Conservation (phyloP, 2,329 filamentous ascomycete species). For the Nannizziopsis arthrosporioides region DNA sequence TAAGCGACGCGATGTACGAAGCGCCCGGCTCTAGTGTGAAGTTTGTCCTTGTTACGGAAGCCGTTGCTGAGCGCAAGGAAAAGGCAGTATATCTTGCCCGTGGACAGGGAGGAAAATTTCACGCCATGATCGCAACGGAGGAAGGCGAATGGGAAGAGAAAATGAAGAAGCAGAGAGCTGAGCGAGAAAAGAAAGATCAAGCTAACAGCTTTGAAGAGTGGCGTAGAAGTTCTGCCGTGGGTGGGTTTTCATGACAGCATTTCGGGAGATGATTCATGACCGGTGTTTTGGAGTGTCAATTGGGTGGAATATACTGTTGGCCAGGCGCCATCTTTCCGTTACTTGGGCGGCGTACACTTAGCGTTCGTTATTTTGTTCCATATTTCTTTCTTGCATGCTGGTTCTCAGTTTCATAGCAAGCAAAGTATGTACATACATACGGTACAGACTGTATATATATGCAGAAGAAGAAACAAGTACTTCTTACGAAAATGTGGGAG, state of each 20-base stretch:
- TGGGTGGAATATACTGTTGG: not conserved
- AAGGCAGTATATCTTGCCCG: constrained; percentile 42
- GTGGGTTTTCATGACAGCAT: constrained; percentile 13
- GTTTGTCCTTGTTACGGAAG: constrained; percentile 62
- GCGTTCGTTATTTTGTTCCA: too few relatives aligned
- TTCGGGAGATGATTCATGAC: not conserved
- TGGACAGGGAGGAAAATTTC: constrained; percentile 41
- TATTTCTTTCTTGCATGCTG: too few relatives aligned
- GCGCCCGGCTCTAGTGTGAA: constrained; percentile 55
- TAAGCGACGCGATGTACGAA: constrained; percentile 72
- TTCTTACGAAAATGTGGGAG: constrained; percentile 42
- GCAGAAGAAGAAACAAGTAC: too few relatives aligned
- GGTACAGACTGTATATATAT: not conserved
- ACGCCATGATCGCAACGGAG: constrained; percentile 40
- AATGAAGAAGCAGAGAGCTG: constrained; percentile 24
- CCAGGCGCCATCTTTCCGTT: not conserved
- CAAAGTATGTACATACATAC: constrained; percentile 8
- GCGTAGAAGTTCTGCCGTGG: constrained; percentile 24
- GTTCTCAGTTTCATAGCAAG: not conserved
- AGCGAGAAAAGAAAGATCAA: constrained; percentile 19
- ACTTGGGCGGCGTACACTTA: too few relatives aligned
- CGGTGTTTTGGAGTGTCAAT: not conserved
- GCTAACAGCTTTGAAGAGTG: constrained; percentile 36
- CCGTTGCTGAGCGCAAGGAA: constrained; percentile 52
- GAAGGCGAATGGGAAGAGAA: constrained; percentile 41